Evolutionary conservation across 352 stramenopile genomes (phyloP), one percentile per base, ranked within the genome.

Genomic region (Phytophthora citricola): DNA sequence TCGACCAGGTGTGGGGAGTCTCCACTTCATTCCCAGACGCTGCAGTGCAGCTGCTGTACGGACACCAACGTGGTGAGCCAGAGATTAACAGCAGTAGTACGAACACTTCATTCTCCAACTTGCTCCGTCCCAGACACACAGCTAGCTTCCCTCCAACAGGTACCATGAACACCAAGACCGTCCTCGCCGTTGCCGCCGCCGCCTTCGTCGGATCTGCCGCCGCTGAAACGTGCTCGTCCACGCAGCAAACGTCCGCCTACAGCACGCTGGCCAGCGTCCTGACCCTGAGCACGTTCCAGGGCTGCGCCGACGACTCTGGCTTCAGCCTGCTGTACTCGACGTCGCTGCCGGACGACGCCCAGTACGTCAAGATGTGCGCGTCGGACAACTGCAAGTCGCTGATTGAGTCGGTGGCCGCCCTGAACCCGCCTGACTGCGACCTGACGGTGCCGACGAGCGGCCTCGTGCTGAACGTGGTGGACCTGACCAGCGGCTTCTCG

Each of bases 261-360:
- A 54, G 52, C n/a, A 69, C 65, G 27, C 60, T 78, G 22, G 66
- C 58, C 48, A 66, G 62, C 20, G 50, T 78, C 22, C 31, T 73
- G 34, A 67, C 51, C 10, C 54, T 69, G 38, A 49, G 60, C 52
- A 66, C 57, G 46, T 70, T 77, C 55, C 48, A 63, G 45, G 54
- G 54, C 8, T 76, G 69, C 57, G 44, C 44, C 24, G 60, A 52
- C 34, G 66, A 66, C 47, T 74, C 73, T n/a, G 66, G 65, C 34
- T 81, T 72, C 63, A 73, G 51, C 41, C 58, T 77, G 58, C 52
- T 75, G 41, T 67, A 65, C 47, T 66, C 73, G 22, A 75, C 64
- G 17, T 59, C 63, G 29, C 41, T 75, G 39, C 73, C 69, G 3
- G 52, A 52, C 31, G 61, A 77, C 34, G 61, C 32, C 11, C 48